Evolutionary conservation across 768 basidiomycete genomes (phyloP), one percentile per base, ranked within the genome.

Genomic region (Boletellus sp.): DNA sequence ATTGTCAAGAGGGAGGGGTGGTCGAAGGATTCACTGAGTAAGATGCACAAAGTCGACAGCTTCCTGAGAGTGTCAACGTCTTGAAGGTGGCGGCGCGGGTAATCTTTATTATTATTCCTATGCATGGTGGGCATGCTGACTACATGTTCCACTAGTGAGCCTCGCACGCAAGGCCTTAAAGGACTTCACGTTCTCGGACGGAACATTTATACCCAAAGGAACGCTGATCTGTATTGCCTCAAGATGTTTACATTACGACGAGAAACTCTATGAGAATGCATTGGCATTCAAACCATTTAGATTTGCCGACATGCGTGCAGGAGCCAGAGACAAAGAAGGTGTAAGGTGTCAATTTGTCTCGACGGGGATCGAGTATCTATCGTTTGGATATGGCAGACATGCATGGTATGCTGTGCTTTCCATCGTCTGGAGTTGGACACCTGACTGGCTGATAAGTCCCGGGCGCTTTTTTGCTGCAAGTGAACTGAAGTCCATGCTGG

Each of bases 251-350:
- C 63, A 68, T 44, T 46, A 20, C 38, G 56, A 60, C 33, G 32
- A 38, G 3, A 24, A 33, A n/a, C 0, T 51, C 20, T 74, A 75
- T 42, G 53, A 66, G 3, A 61, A 71, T 34, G 57, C 75, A 1
- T 16, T 62, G 2, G 50, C 51, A 8, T 75, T 82, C 52, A 70
- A 78, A 22, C 73, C 73, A 0, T 78, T 76, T 62, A 74, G 80
- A 9, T 80, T 78, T 55, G 64, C 67, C 3, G 59, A 69, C 16
- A 65, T 70, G 52, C 59, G 67, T 47, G 67, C 73, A 20, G 51
- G 47, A 24, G 61, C 67, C 6, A 70, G 57, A 9, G 70, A 72
- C 16, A 50, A 48, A n/a, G 53, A 11, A 11, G 28, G 36, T n/a
- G 4, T 37, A 8, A 37, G 11, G 36, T 19, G 10, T 6, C 36